Evolutionary conservation across 495 filamentous ascomycete species (phyloP).

Genomic region (Penicillium ochrochloron): DNA sequence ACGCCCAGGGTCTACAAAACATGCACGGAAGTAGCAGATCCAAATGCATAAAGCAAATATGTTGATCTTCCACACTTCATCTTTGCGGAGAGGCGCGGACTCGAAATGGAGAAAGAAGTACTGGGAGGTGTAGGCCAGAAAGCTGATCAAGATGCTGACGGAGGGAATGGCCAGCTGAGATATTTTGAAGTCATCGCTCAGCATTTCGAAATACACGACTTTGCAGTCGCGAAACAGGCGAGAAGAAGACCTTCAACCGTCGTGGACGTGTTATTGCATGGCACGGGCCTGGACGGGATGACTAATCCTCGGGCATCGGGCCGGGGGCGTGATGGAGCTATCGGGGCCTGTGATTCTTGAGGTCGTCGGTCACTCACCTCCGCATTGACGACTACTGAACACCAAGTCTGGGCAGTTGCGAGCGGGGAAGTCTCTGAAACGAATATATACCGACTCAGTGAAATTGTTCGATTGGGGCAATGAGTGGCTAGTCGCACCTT

Average conservation of each 20-base stretch:
- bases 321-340: no score
- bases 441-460: not conserved
- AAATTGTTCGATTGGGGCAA: not conserved
- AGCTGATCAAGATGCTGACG: slow-evolving; percentile 69
- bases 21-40: slow-evolving; percentile 78
- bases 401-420: not conserved
- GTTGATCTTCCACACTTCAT: slow-evolving; percentile 75
- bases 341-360: no score
- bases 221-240: slow-evolving; percentile 1
- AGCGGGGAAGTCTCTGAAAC: no score
- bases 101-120: slow-evolving; percentile 77
- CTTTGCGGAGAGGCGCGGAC: slow-evolving; percentile 64
- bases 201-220: slow-evolving; percentile 23
- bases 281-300: slow-evolving; percentile 14
- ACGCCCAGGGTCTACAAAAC: slow-evolving; percentile 76
- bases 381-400: not conserved
- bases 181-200: slow-evolving; percentile 33
- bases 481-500: slow-evolving; percentile 17
- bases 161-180: slow-evolving; percentile 63
- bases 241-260: slow-evolving; percentile 7
- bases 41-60: slow-evolving; percentile 70
- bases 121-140: slow-evolving; percentile 85
- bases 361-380: not conserved
- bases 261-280: slow-evolving; percentile 31
- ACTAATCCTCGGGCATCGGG: slow-evolving; percentile 17